A percentile compares a stretch with the other conserved stretches of the same genome.
These are phyloP conservation scores for Leccinum pachyderme DNA, from an alignment of 1,284 basidiomycete species.

Conservation along the genomic window DNA sequence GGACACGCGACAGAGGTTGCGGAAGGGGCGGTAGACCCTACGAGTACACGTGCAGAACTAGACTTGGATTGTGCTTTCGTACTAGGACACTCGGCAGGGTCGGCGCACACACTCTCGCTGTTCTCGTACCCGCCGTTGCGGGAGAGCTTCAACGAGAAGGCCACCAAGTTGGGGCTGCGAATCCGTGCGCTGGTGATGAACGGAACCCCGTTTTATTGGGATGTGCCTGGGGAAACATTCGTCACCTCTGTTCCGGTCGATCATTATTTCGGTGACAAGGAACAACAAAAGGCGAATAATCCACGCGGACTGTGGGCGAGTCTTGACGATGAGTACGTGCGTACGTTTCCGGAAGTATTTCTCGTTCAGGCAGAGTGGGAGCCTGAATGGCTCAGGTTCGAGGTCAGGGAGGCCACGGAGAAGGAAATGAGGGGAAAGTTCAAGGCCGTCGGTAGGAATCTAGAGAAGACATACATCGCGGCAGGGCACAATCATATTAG, in stretches of 20 bases:
- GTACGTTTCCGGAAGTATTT: constrained; percentile 43
- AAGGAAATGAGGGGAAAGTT: constrained; percentile 40
- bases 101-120: constrained; percentile 44
- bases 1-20: constrained; percentile 34
- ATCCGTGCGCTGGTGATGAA: constrained; percentile 47
- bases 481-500: constrained; percentile 65
- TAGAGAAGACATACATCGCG: constrained; percentile 37
- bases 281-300: constrained; percentile 39
- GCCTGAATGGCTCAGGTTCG: constrained; percentile 40
- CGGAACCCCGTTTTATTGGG: constrained; percentile 44
- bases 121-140: constrained; percentile 38
- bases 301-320: constrained; percentile 40
- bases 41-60: constrained; percentile 22
- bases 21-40: constrained; percentile 26
- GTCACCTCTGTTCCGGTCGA: constrained; percentile 28
- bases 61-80: constrained; percentile 46
- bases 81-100: constrained; percentile 61
- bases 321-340: constrained; percentile 36
- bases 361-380: constrained; percentile 52
- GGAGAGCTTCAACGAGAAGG: constrained; percentile 26
- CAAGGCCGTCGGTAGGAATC: constrained; percentile 29
- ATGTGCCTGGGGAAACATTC: constrained; percentile 24
- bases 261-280: constrained; percentile 46
- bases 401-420: constrained; percentile 36
- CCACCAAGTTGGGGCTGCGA: constrained; percentile 28